A percentile compares a stretch with the other conserved stretches of the same genome.
Conservation (phyloP, 23 red algal species). For the Gracilaria caudata region DNA sequence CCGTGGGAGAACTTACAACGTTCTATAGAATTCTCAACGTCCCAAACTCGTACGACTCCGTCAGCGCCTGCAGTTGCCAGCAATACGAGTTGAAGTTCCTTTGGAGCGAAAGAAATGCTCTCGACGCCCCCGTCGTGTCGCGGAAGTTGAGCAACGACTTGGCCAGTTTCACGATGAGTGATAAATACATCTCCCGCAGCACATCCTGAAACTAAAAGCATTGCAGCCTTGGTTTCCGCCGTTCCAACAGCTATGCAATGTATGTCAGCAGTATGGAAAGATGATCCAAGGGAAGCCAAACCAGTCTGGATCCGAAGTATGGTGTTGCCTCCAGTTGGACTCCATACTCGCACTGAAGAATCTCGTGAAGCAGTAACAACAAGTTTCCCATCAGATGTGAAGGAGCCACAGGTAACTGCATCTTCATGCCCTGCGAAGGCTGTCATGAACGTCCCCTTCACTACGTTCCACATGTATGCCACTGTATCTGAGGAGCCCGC, state of each 20-base stretch:
- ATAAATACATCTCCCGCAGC: slow-evolving; percentile 70
- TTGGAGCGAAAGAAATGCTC: slow-evolving; percentile 60
- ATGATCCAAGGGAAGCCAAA: slow-evolving; percentile 28
- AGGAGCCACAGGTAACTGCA: slow-evolving; percentile 76
- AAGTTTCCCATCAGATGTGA: slow-evolving; percentile 77
- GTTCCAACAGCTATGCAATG: slow-evolving; percentile 54
- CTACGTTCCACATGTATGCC: slow-evolving; percentile 80
- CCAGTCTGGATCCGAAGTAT: slow-evolving; percentile 55
- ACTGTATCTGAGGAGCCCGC: slow-evolving; percentile 73
- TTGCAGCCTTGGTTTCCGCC: slow-evolving; percentile 30
- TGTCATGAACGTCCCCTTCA: slow-evolving; percentile 61
- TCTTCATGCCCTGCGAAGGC: slow-evolving; percentile 81
- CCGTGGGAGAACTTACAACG: slow-evolving; percentile 58
- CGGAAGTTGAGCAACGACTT: slow-evolving; percentile 50
- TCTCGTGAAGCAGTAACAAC: slow-evolving; percentile 77
- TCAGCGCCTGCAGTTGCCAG: slow-evolving; percentile 67
- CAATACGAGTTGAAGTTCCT: slow-evolving; percentile 33
- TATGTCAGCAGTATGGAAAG: slow-evolving; percentile 65
- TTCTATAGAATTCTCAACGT: slow-evolving; percentile 49
- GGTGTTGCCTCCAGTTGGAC: slow-evolving; percentile 58
- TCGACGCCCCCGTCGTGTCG: slow-evolving; percentile 72
- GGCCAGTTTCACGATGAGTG: slow-evolving; percentile 49
- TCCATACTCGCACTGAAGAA: slow-evolving; percentile 80
- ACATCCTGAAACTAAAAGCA: slow-evolving; percentile 60
- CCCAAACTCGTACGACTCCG: slow-evolving; percentile 74